A percentile compares a stretch with the other conserved stretches of the same genome.
Evolutionary conservation across 345 rosid genomes (phyloP).

Genomic region (Alliaria petiolata): DNA sequence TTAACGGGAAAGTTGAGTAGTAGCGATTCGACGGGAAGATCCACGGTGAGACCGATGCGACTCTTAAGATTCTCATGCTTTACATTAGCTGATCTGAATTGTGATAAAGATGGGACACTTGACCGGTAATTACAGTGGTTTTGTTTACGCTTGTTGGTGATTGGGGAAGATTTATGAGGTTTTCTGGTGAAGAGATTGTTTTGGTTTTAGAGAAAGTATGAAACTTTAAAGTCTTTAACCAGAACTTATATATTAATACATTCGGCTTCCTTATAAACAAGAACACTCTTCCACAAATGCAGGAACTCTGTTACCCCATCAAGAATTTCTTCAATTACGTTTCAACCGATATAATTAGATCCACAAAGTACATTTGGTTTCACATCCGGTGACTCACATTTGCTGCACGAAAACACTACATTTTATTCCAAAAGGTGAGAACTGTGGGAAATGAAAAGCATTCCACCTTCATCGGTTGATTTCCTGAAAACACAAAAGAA

Average conservation of each 20-base stretch:
- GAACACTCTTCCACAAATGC: too few relatives aligned
- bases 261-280: too few relatives aligned
- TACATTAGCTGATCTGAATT: neutral
- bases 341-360: too few relatives aligned
- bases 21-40: neutral
- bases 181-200: neutral
- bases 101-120: slow-evolving; percentile 4
- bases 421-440: too few relatives aligned
- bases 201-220: neutral
- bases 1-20: slow-evolving; percentile 9
- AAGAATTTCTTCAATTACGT: too few relatives aligned
- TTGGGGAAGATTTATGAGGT: neutral
- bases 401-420: too few relatives aligned
- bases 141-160: neutral
- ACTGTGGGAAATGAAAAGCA: neutral
- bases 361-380: too few relatives aligned
- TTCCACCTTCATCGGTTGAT: neutral
- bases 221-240: too few relatives aligned
- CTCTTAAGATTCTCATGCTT: slow-evolving; percentile 19
- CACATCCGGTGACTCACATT: too few relatives aligned
- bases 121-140: neutral
- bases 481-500: neutral
- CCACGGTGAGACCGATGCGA: neutral
- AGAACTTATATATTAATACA: too few relatives aligned
- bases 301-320: too few relatives aligned